Conservation (phyloP, 441 rosid species). For the Arabidopsis lyrata region DNA sequence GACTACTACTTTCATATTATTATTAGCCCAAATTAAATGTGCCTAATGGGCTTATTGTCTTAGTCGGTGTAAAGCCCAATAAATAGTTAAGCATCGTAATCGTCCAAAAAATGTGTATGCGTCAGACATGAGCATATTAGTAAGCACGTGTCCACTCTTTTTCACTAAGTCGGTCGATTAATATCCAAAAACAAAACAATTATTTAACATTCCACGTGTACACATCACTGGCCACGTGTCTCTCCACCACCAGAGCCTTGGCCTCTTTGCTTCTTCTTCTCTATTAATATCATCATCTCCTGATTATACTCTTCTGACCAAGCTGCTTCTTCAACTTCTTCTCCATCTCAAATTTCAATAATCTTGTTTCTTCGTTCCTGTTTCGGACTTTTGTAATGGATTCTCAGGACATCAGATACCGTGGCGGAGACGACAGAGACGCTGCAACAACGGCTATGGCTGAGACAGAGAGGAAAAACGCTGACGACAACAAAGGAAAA, state of each 20-base stretch:
- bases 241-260: conserved; percentile 25
- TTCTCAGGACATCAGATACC: conserved; percentile 60
- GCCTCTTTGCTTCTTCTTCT: conserved; percentile 13
- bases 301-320: conserved; percentile 38
- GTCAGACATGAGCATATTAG: neutral
- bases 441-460: conserved; percentile 37
- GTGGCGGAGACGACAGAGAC: conserved; percentile 49
- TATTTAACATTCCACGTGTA: conserved; percentile 48
- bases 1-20: neutral
- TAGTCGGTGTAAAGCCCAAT: conserved; percentile 11
- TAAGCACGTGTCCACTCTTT: conserved; percentile 38
- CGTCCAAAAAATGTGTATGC: conserved; percentile 15
- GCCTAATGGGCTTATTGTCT: conserved; percentile 30
- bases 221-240: conserved; percentile 52
- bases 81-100: neutral
- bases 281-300: conserved; percentile 22
- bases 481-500: conserved; percentile 40
- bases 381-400: conserved; percentile 52
- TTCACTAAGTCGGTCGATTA: conserved; percentile 15
- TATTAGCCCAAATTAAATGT: neutral
- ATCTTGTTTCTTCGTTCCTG: conserved; percentile 6
- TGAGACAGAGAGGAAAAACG: conserved; percentile 36
- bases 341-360: neutral
- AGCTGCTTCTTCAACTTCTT: conserved; percentile 29
- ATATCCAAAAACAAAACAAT: neutral